These are phyloP conservation scores for Bolboschoenoplectus hybrid DNA, from an alignment of 202 grass and related monocot species.

Conservation along the genomic window DNA sequence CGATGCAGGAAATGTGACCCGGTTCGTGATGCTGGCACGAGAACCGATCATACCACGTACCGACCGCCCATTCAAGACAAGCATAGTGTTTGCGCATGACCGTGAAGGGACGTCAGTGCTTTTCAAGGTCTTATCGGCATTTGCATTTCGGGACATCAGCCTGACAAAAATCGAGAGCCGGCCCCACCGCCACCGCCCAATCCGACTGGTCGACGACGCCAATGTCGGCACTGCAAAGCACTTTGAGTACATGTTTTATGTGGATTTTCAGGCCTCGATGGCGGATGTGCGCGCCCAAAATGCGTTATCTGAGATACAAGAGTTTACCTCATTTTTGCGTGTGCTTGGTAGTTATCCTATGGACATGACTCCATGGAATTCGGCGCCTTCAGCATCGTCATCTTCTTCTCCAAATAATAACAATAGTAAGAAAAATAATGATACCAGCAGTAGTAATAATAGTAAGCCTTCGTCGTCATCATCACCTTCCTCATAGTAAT, in stretches of 20 bases:
- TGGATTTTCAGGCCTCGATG: constrained; percentile 90
- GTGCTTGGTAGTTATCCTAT: constrained; percentile 97
- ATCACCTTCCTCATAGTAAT: constrained; percentile 32
- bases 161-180: constrained; percentile 92
- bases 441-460: constrained; percentile 29
- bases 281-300: constrained; percentile 83
- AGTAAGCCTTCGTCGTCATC: constrained; percentile 36
- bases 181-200: constrained; percentile 81
- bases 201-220: constrained; percentile 80
- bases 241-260: constrained; percentile 98
- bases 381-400: not conserved
- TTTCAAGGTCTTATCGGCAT: constrained; percentile 86
- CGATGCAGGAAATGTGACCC: constrained; percentile 65
- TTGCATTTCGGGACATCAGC: constrained; percentile 82
- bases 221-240: constrained; percentile 90
- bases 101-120: constrained; percentile 69
- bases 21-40: constrained; percentile 76
- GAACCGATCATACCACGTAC: constrained; percentile 83
- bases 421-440: constrained; percentile 28
- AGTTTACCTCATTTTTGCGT: constrained; percentile 84
- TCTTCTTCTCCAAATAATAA: not conserved
- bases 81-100: constrained; percentile 86
- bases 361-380: constrained; percentile 80
- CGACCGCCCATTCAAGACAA: constrained; percentile 81
- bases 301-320: constrained; percentile 87